A percentile compares a stretch with the other conserved stretches of the same genome.
Evolutionary conservation across 2,329 filamentous ascomycete genomes (phyloP).

Genomic region (Apiospora hydei): DNA sequence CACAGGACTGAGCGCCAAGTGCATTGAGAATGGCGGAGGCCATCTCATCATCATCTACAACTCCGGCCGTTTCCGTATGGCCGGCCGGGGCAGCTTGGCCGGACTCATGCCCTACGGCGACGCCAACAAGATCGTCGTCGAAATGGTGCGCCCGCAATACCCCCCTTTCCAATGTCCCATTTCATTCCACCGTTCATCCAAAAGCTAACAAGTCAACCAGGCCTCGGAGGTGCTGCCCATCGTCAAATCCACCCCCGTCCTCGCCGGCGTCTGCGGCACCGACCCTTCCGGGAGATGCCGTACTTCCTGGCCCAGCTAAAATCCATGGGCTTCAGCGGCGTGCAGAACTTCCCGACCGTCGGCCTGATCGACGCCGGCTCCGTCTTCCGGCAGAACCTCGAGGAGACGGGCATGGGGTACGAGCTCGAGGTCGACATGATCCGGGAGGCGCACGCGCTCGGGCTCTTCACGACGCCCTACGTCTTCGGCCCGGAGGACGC

Average conservation of each 20-base stretch:
- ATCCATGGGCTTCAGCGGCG: conserved; percentile 69
- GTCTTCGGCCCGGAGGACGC: conserved; percentile 71
- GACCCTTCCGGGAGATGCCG: conserved; percentile 71
- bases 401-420: conserved; percentile 77
- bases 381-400: conserved; percentile 69
- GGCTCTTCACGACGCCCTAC: conserved; percentile 73
- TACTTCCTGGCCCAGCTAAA: conserved; percentile 66
- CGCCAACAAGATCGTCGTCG: conserved; percentile 72
- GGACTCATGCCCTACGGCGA: conserved; percentile 76
- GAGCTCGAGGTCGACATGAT: conserved; percentile 73
- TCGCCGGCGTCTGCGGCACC: conserved; percentile 75
- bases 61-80: conserved; percentile 76
- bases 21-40: conserved; percentile 71
- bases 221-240: conserved; percentile 72
- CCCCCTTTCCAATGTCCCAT: background rate
- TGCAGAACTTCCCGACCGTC: conserved; percentile 79
- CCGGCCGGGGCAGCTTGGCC: conserved; percentile 71
- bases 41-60: conserved; percentile 79
- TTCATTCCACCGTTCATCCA: background rate
- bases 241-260: conserved; percentile 68
- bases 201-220: conserved; percentile 39
- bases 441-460: conserved; percentile 62
- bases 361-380: conserved; percentile 69
- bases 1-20: conserved; percentile 75
- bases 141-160: conserved; percentile 59